Evolutionary conservation across 768 basidiomycete species (phyloP).

Genomic region (Lentinula boryana): DNA sequence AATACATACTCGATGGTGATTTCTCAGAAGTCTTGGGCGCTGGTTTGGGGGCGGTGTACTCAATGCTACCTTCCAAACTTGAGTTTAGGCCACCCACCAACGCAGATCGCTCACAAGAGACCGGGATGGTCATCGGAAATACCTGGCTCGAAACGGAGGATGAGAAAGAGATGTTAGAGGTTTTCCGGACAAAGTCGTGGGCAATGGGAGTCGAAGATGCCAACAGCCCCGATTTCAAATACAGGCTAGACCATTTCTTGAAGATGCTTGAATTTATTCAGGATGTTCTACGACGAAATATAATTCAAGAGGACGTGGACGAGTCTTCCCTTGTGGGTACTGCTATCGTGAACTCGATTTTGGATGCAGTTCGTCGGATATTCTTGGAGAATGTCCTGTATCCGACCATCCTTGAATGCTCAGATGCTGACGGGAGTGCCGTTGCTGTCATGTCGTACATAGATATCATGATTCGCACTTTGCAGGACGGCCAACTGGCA

Average conservation of each 20-base stretch:
- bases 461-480: constrained; percentile 77
- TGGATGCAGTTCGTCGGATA: constrained; percentile 76
- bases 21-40: constrained; percentile 97
- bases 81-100: constrained; percentile 48
- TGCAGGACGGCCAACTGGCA: constrained; percentile 62
- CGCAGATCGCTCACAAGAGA: constrained; percentile 31
- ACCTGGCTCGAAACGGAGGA: constrained; percentile 48
- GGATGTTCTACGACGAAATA: constrained; percentile 75
- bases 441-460: constrained; percentile 96
- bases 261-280: constrained; percentile 89
- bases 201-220: constrained; percentile 74
- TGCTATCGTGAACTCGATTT: constrained; percentile 78
- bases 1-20: constrained; percentile 94
- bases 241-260: constrained; percentile 81
- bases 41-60: constrained; percentile 89
- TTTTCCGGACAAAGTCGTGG: constrained; percentile 43
- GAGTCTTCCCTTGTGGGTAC: constrained; percentile 65
- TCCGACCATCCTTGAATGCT: constrained; percentile 89
- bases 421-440: constrained; percentile 89
- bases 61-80: constrained; percentile 82
- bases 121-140: constrained; percentile 72
- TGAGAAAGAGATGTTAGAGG: constrained; percentile 45
- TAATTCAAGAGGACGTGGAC: constrained; percentile 41
- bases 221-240: constrained; percentile 66
- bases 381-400: constrained; percentile 94